Percentiles rank a stretch among this genome's conserved stretches.
Conservation (phyloP, 1,139 yeast genomes). For the Suhomyces taliae region DNA sequence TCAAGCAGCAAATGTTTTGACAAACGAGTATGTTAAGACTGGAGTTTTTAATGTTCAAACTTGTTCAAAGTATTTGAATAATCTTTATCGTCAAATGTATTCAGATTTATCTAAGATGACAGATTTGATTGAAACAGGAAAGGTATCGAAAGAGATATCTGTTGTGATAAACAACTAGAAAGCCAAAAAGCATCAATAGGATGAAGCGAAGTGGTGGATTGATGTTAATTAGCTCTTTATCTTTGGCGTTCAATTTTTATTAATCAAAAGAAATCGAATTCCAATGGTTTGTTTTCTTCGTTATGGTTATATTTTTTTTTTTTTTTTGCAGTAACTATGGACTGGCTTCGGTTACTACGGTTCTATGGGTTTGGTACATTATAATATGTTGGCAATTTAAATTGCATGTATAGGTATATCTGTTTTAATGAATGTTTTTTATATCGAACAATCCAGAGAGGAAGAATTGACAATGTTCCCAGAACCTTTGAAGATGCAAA, state of each 20-base stretch:
- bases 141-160: background rate
- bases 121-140: background rate
- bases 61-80: constrained; percentile 6
- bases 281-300: too few relatives aligned
- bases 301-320: too few relatives aligned
- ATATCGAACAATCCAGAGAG: too few relatives aligned
- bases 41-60: background rate
- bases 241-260: too few relatives aligned
- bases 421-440: background rate
- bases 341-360: background rate
- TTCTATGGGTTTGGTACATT: background rate
- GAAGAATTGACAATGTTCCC: too few relatives aligned
- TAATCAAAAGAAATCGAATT: too few relatives aligned
- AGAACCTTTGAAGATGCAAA: too few relatives aligned
- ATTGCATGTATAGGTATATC: background rate
- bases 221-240: too few relatives aligned
- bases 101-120: background rate
- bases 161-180: background rate
- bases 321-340: background rate
- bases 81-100: constrained; percentile 1
- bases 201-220: too few relatives aligned
- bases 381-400: background rate
- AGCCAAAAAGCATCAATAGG: background rate
- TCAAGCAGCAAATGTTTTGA: background rate
- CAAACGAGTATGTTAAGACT: background rate